Evolutionary conservation across 2,329 filamentous ascomycete genomes (phyloP).

Genomic region (Microdochium paspali): DNA sequence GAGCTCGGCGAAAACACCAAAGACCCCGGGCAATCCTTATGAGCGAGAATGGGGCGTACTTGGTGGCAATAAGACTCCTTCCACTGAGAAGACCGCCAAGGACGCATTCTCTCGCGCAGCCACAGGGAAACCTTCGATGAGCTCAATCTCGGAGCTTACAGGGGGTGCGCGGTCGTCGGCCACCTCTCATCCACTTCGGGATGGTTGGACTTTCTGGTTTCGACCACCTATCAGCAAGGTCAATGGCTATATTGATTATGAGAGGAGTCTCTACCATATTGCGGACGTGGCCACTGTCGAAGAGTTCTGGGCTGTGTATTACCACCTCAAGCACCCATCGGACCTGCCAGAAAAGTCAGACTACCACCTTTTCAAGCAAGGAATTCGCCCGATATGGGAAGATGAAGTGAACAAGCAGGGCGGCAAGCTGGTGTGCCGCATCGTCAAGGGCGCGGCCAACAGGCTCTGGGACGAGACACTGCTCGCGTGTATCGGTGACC

Average conservation of each 20-base stretch:
- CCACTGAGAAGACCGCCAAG: conserved; percentile 53
- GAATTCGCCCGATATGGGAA: conserved; percentile 95
- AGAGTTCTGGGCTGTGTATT: conserved; percentile 85
- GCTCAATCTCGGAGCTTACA: conserved; percentile 34
- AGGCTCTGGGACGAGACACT: conserved; percentile 95
- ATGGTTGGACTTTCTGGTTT: conserved; percentile 96
- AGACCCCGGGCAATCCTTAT: conserved; percentile 71
- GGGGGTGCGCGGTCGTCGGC: conserved; percentile 25
- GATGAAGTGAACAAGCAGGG: conserved; percentile 94
- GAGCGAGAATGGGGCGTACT: conserved; percentile 57
- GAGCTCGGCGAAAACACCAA: conserved; percentile 63
- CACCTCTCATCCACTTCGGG: conserved; percentile 58
- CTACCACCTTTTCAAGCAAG: conserved; percentile 96
- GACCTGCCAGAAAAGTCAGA: conserved; percentile 84
- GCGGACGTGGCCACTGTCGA: conserved; percentile 75
- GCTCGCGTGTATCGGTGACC: conserved; percentile 83
- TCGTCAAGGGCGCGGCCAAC: conserved; percentile 96
- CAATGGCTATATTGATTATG: conserved; percentile 79
- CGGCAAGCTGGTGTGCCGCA: conserved; percentile 92
- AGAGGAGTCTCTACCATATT: conserved; percentile 87
- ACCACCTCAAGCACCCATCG: conserved; percentile 83
- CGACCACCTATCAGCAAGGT: conserved; percentile 94
- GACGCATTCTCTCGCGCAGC: conserved; percentile 22
- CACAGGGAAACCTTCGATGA: conserved; percentile 29
- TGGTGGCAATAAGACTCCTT: conserved; percentile 39